Evolutionary conservation across 441 rosid genomes (phyloP), one percentile per base, ranked within the genome.

Genomic region (Theobroma grandiflorum): DNA sequence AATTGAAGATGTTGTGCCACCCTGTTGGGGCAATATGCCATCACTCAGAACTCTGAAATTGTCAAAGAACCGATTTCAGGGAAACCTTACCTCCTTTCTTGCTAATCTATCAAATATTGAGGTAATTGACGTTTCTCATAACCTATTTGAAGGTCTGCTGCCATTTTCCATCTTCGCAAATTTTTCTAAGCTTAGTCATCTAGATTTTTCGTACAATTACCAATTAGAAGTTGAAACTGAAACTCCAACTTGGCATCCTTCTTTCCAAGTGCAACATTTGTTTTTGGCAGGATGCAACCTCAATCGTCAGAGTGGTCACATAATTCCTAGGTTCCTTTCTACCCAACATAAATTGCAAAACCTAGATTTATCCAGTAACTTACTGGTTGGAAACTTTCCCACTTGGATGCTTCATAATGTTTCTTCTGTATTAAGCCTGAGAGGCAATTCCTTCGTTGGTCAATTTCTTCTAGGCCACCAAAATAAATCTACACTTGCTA

Each of bases 341-440:
- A 20, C n/a, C 35, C 77, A 57, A 40, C 8, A 42, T 42, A 57
- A 74, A 20, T 14, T 74, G 52, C 8, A 18, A 74, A 58, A 53
- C 6, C 31, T 74, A 1, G 77, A 74, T 58, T 74, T 74, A 22
- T 74, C 77, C n/a, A 38, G 14, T 4, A 58, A 74, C 52, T 74
- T 9, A 0, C 77, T 74, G 20, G 37, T n/a, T 5, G 67, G 77
- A 20, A 20, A 42, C 1, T 74, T 74, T 38, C 77, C 67, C 0
- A 40, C 53, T 38, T 74, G 77, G 77, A 40, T 75, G 69, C 69
- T 75, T 61, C 78, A 31, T 26, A 75, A 75, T 15, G 78, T 75
- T 61, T 75, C 78, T 61, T 61, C 69, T 26, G 69, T 31, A 4
- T 43, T 43, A 6, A 75, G 69, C 6, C n/a, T 61, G 26, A 42